Percentiles rank a stretch among this genome's conserved stretches.
Evolutionary conservation across 257 asterid genomes (phyloP).

Genomic region (Solanum pimpinellifolium): DNA sequence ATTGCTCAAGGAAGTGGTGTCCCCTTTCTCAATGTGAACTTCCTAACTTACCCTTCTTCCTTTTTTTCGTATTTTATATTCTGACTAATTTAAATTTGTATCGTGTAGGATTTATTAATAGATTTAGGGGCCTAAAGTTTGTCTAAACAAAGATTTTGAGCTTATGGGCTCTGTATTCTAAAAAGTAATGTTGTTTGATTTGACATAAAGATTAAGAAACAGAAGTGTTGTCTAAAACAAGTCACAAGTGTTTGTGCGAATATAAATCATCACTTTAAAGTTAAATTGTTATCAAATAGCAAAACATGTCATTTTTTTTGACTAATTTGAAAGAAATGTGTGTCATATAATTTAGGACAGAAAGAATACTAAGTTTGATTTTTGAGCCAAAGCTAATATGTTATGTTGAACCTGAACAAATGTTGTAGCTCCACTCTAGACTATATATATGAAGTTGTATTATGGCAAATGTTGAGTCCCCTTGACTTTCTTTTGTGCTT

Average conservation of each 20-base stretch:
- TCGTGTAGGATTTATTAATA: neutral
- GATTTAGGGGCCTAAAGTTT: neutral
- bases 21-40: slow-evolving; percentile 53
- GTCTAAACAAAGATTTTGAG: neutral
- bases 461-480: neutral
- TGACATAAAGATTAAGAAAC: accelerated
- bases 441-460: neutral
- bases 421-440: neutral
- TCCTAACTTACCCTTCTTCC: neutral
- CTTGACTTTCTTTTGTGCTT: neutral
- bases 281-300: neutral
- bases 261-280: neutral
- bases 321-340: too few species aligned
- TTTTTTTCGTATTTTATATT: neutral
- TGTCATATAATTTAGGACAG: neutral
- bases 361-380: neutral
- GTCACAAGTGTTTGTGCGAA: neutral
- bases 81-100: neutral
- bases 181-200: neutral
- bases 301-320: too few species aligned
- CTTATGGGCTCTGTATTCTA: neutral
- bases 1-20: slow-evolving; percentile 63
- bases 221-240: neutral
- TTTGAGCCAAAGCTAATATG: neutral
- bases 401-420: neutral